A percentile compares a stretch with the other conserved stretches of the same genome.
Evolutionary conservation across 352 stramenopile species (phyloP).

Genomic region (Pythium myriotylum): DNA sequence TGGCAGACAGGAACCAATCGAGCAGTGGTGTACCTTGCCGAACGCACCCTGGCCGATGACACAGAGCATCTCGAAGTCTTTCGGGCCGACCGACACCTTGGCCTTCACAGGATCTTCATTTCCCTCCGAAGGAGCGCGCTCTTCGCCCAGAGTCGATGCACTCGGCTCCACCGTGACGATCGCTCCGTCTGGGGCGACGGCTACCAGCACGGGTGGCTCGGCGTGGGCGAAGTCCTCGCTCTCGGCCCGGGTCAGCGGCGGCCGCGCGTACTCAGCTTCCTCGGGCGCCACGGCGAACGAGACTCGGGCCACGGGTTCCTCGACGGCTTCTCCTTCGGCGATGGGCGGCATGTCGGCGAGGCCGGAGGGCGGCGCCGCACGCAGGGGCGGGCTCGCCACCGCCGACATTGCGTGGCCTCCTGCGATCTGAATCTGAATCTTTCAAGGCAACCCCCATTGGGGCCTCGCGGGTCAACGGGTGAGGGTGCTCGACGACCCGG

Average conservation of each 20-base stretch:
- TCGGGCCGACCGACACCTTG: slow-evolving; percentile 50
- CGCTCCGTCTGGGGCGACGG: slow-evolving; percentile 7
- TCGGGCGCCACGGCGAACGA: slow-evolving; percentile 12
- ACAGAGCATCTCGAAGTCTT: slow-evolving; percentile 82
- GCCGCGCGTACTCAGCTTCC: slow-evolving; percentile 8
- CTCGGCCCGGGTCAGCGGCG: slow-evolving; percentile 54
- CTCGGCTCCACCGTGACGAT: slow-evolving; percentile 16
- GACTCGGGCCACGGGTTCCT: slow-evolving; percentile 2
- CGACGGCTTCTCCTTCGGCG: slow-evolving; percentile 11
- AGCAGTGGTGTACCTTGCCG: slow-evolving; percentile 49
- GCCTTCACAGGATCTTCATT: not conserved
- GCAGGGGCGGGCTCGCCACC: slow-evolving; percentile 21
- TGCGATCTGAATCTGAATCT: slow-evolving; percentile 29
- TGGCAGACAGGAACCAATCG: not conserved
- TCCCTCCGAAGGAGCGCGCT: too few species aligned
- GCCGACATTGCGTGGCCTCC: not conserved
- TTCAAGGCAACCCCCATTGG: too few species aligned
- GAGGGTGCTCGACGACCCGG: not conserved
- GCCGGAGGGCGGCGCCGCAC: not conserved
- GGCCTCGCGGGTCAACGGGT: not conserved
- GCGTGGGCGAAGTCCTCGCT: slow-evolving; percentile 68
- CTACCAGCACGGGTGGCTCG: slow-evolving; percentile 36
- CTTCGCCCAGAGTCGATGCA: not conserved
- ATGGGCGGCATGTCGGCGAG: slow-evolving; percentile 26
- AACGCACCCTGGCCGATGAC: slow-evolving; percentile 86